Conservation (phyloP, 148 eudicot species). For the Camellia japonica region DNA sequence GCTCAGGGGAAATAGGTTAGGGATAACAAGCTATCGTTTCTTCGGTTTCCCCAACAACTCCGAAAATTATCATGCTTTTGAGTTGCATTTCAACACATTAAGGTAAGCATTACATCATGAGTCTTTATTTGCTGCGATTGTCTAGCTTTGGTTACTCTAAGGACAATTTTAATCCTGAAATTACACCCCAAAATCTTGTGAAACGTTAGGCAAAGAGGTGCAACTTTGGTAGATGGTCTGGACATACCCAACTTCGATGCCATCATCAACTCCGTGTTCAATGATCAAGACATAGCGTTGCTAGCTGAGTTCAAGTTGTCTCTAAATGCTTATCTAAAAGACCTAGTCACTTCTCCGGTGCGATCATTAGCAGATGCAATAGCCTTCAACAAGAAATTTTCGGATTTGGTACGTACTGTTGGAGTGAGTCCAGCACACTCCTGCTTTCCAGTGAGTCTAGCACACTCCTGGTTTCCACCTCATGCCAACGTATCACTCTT, state of each 20-base stretch:
- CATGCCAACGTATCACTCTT: no score
- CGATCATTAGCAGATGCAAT: slow-evolving; percentile 47
- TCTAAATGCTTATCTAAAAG: slow-evolving; percentile 41
- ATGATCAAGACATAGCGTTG: slow-evolving; percentile 24
- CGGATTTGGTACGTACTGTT: no score
- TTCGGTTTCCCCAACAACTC: slow-evolving; percentile 9
- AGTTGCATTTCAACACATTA: slow-evolving; percentile 31
- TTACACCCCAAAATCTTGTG: background rate
- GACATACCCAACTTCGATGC: slow-evolving; percentile 33
- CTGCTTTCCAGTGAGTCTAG: no score
- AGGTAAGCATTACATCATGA: slow-evolving; percentile 22
- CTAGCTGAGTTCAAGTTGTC: slow-evolving; percentile 48
- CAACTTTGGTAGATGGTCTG: slow-evolving; percentile 41
- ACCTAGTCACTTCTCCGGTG: slow-evolving; percentile 38
- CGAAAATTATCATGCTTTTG: slow-evolving; percentile 5
- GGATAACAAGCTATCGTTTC: slow-evolving; percentile 37
- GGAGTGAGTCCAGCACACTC: no score
- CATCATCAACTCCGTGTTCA: slow-evolving; percentile 22
- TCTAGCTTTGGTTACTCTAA: no score
- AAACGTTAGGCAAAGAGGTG: slow-evolving; percentile 39
- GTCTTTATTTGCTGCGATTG: no score
- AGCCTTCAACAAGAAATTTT: slow-evolving; percentile 33
- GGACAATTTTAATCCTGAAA: no score
- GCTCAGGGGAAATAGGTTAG: slow-evolving; percentile 37
- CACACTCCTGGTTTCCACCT: no score